Evolutionary conservation across 352 stramenopile species (phyloP).

Genomic region (Thalassiosira sp.): DNA sequence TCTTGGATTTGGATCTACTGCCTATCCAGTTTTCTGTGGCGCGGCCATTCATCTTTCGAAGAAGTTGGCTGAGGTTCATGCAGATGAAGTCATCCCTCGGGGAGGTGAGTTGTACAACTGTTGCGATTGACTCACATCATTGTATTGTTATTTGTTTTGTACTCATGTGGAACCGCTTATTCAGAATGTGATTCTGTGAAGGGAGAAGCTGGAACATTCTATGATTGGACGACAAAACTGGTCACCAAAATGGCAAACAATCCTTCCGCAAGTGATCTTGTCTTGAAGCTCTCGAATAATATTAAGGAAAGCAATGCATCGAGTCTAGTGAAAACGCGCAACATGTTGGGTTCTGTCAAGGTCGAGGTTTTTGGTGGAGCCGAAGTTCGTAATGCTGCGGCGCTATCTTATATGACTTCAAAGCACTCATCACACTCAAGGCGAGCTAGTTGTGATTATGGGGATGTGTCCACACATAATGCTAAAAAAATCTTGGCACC

Average conservation of each 20-base stretch:
- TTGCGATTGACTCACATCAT: too few species aligned
- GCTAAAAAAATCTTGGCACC: slow-evolving; percentile 3
- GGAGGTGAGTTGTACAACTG: too few species aligned
- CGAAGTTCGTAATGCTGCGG: slow-evolving; percentile 33
- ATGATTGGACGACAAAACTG: slow-evolving; percentile 27
- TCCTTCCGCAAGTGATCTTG: background rate
- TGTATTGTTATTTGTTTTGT: too few species aligned
- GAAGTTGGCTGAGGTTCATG: slow-evolving; percentile 12
- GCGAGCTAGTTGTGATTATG: background rate
- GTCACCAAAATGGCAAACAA: slow-evolving; percentile 19
- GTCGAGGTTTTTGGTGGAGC: slow-evolving; percentile 27
- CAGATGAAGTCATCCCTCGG: slow-evolving; percentile 24
- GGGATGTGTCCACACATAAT: background rate
- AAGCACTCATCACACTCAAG: background rate
- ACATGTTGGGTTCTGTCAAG: slow-evolving; percentile 13
- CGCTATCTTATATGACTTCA: slow-evolving; percentile 19
- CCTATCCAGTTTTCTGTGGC: slow-evolving; percentile 47
- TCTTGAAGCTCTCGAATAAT: slow-evolving; percentile 13
- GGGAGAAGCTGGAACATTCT: slow-evolving; percentile 24
- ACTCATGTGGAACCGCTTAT: too few species aligned
- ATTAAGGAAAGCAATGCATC: slow-evolving; percentile 18
- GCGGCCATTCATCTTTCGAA: slow-evolving; percentile 18
- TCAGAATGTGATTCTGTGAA: slow-evolving; percentile 47
- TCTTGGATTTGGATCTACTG: slow-evolving; percentile 30
- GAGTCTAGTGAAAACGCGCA: slow-evolving; percentile 5